Conservation (phyloP, 805 yeast species). For the Ogataea degrootiae region DNA sequence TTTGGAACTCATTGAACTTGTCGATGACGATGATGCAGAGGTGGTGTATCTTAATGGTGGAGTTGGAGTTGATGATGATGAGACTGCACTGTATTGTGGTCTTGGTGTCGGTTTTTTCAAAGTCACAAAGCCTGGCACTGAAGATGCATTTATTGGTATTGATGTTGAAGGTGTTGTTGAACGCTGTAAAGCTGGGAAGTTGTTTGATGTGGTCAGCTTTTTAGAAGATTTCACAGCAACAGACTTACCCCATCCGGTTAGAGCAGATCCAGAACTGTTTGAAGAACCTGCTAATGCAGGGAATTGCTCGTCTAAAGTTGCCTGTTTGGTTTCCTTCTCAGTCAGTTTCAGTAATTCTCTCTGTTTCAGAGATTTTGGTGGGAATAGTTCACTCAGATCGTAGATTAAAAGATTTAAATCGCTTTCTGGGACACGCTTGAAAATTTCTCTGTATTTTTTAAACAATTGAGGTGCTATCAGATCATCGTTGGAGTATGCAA, state of each 20-base stretch:
- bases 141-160: constrained; percentile 11
- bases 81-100: background rate
- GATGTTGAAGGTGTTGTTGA: constrained; percentile 1
- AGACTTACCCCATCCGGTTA: constrained; percentile 8
- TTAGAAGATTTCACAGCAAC: background rate
- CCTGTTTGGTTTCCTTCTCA: constrained; percentile 20
- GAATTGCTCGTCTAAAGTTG: constrained; percentile 35
- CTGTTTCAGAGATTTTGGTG: constrained; percentile 40
- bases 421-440: constrained; percentile 34
- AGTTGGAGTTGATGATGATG: constrained; percentile 2
- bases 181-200: constrained; percentile 11
- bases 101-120: background rate
- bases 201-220: background rate
- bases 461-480: constrained; percentile 47
- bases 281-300: constrained; percentile 41
- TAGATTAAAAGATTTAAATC: constrained; percentile 55
- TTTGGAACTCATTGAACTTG: constrained; percentile 13
- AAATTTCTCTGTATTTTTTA: constrained; percentile 43
- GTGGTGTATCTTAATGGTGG: constrained; percentile 5
- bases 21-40: background rate
- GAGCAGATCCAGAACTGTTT: constrained; percentile 1
- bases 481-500: constrained; percentile 39
- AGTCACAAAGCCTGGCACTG: constrained; percentile 11
- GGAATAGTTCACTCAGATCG: constrained; percentile 57
- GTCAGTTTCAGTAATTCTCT: constrained; percentile 32